These are phyloP conservation scores for Eucalyptus marginata DNA, from an alignment of 345 rosid species.

Conservation along the genomic window DNA sequence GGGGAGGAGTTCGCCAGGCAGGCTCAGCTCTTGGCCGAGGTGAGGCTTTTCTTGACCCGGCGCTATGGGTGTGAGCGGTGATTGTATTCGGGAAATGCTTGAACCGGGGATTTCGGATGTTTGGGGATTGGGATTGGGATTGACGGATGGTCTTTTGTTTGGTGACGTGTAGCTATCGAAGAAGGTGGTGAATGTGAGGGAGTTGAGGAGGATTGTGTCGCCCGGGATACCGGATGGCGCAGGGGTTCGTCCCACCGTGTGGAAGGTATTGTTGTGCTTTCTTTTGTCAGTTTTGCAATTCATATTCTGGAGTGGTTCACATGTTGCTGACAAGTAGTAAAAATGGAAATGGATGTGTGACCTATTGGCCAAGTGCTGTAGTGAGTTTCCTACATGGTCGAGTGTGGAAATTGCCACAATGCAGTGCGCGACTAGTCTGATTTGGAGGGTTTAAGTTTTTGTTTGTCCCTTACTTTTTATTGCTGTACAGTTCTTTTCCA, in stretches of 20 bases:
- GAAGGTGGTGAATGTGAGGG: conserved; percentile 75
- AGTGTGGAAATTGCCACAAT: neutral
- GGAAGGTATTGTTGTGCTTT: conserved; percentile 51
- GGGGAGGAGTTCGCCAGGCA: conserved; percentile 65
- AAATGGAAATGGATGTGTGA: neutral
- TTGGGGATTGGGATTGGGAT: neutral
- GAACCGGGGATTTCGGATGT: neutral
- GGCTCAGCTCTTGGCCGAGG: conserved; percentile 77
- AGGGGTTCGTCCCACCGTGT: conserved; percentile 72
- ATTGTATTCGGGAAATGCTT: neutral
- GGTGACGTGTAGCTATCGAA: conserved; percentile 43
- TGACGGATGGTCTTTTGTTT: neutral
- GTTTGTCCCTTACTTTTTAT: neutral
- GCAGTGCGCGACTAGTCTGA: neutral
- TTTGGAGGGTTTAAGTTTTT: neutral
- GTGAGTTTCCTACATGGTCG: neutral
- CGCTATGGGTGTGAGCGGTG: neutral
- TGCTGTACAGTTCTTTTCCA: neutral
- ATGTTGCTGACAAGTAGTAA: neutral
- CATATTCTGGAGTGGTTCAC: neutral
- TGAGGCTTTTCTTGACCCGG: neutral
- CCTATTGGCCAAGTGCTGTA: neutral
- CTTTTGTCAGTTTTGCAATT: neutral
- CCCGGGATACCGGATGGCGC: conserved; percentile 85
- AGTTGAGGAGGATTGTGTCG: conserved; percentile 63